Conservation (phyloP, 2,329 filamentous ascomycete genomes). For the Alternaria sp. region DNA sequence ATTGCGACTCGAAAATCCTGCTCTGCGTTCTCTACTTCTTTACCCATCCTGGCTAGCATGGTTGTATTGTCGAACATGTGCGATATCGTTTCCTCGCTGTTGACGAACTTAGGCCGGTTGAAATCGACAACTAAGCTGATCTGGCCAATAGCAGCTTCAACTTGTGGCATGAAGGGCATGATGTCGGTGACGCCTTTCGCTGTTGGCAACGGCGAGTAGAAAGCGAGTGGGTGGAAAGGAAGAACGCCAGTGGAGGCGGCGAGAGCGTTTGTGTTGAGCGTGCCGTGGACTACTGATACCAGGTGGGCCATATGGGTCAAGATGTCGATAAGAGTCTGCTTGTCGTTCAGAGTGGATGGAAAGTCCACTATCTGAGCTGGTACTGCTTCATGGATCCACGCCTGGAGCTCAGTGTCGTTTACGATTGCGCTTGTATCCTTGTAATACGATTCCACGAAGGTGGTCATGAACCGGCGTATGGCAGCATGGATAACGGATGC, state of each 20-base stretch:
- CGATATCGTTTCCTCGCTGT: not conserved
- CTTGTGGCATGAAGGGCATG: not conserved
- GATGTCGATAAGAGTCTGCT: not conserved
- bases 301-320: slow-evolving; percentile 5
- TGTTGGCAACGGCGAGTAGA: slow-evolving; percentile 2
- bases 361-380: slow-evolving; percentile 1
- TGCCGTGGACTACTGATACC: not conserved
- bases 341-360: not conserved
- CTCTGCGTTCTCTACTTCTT: not conserved
- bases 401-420: not conserved
- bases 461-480: not conserved
- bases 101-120: not conserved
- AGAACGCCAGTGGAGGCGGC: not conserved
- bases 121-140: not conserved
- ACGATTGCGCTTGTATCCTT: not conserved
- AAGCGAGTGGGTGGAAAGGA: slow-evolving; percentile 7
- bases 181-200: not conserved
- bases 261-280: slow-evolving; percentile 4
- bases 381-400: slow-evolving; percentile 1
- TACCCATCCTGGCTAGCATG: not conserved
- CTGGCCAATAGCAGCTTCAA: not conserved
- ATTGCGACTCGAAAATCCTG: not conserved
- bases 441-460: not conserved
- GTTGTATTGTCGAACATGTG: slow-evolving; percentile 4
- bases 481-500: not conserved